phyloP scores from a whole-genome alignment of 352 stramenopile species.

The Phytophthora ramorum region DNA sequence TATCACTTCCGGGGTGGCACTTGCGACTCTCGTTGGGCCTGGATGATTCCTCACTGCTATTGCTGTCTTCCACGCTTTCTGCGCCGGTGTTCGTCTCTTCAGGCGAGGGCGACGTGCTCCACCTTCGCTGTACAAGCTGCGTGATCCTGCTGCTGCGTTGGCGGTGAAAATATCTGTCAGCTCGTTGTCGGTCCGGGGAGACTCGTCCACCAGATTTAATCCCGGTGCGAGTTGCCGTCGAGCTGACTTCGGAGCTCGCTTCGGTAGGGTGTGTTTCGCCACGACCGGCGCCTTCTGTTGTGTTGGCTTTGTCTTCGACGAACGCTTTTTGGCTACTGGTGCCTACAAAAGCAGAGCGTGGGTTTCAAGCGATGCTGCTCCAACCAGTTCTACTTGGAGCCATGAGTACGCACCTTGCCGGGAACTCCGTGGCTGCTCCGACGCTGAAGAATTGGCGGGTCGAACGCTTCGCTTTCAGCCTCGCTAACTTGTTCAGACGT shows the following conservation, averaged over 20 bases:
- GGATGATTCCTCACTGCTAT: background rate
- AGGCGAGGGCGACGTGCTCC: slow-evolving; percentile 25
- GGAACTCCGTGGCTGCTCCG: slow-evolving; percentile 1
- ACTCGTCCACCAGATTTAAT: slow-evolving; percentile 28
- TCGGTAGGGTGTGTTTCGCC: slow-evolving; percentile 13
- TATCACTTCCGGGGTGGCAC: background rate
- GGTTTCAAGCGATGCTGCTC: slow-evolving; percentile 1
- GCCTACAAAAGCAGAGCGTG: slow-evolving; percentile 12
- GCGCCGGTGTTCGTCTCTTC: slow-evolving; percentile 32
- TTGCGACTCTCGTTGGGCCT: background rate
- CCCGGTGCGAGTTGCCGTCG: slow-evolving; percentile 25
- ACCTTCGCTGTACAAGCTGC: background rate
- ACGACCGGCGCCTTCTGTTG: slow-evolving; percentile 21
- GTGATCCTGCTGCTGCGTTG: background rate
- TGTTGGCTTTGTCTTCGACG: slow-evolving; percentile 10
- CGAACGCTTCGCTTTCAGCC: background rate
- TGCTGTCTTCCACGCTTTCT: slow-evolving; percentile 30
- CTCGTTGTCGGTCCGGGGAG: slow-evolving; percentile 28
- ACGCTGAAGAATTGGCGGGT: slow-evolving; percentile 3
- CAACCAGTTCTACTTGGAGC: background rate
- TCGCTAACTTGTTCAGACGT: slow-evolving; percentile 8
- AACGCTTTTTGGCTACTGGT: slow-evolving; percentile 4
- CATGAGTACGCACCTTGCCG: slow-evolving; percentile 20
- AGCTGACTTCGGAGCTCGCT: slow-evolving; percentile 28
- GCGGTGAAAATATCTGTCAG: slow-evolving; percentile 9